These are phyloP conservation scores for Polytrichum commune DNA, from an alignment of 225 moss, liverwort and hornwort genomes.

Conservation along the genomic window DNA sequence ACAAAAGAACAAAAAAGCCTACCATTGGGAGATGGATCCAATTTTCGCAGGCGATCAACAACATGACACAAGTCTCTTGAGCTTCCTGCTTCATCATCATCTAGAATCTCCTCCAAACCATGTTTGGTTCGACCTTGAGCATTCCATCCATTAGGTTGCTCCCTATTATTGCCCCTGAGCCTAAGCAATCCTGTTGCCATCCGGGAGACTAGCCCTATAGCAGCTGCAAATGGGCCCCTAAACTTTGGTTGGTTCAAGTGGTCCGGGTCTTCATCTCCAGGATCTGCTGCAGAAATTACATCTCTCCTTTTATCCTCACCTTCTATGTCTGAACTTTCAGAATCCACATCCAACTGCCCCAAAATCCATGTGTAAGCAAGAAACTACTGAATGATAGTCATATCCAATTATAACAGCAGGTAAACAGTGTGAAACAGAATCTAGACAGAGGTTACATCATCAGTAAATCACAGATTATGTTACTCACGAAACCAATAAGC, in stretches of 20 bases:
- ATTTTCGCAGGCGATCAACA: slow-evolving; percentile 54
- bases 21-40: slow-evolving; percentile 36
- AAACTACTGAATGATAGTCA: too few species aligned
- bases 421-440: too few species aligned
- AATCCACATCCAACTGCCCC: slow-evolving; percentile 47
- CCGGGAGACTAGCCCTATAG: slow-evolving; percentile 76
- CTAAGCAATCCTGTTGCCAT: slow-evolving; percentile 80
- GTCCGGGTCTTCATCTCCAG: slow-evolving; percentile 33
- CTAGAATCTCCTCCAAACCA: slow-evolving; percentile 75
- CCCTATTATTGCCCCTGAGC: slow-evolving; percentile 51
- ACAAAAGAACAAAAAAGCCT: slow-evolving; percentile 8
- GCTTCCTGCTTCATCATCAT: slow-evolving; percentile 41
- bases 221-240: slow-evolving; percentile 66
- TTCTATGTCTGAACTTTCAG: slow-evolving; percentile 30
- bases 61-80: slow-evolving; percentile 45
- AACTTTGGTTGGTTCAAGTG: slow-evolving; percentile 28
- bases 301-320: slow-evolving; percentile 29
- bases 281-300: slow-evolving; percentile 21
- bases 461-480: too few species aligned
- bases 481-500: too few species aligned
- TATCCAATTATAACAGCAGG: too few species aligned
- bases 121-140: slow-evolving; percentile 44
- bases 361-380: too few species aligned
- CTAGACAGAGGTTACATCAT: too few species aligned
- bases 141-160: slow-evolving; percentile 33